Evolutionary conservation across 1,284 basidiomycete genomes (phyloP).

Genomic region (Coriolopsis trogii): DNA sequence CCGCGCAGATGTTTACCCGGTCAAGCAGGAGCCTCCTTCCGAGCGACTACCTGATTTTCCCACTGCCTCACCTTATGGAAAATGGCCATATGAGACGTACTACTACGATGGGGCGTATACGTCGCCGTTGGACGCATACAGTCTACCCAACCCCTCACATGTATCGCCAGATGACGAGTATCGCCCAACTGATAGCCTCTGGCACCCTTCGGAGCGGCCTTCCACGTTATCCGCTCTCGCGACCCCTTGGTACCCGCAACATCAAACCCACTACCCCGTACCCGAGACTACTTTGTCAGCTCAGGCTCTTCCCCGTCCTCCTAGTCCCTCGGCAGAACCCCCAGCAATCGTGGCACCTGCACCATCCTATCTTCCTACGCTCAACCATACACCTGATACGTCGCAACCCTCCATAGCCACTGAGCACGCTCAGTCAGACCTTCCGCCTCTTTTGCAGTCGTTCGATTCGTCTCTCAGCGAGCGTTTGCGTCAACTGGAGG

Average conservation of each 20-base stretch:
- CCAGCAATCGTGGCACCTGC: background rate
- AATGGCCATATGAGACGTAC: conserved; percentile 1
- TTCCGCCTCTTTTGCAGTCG: background rate
- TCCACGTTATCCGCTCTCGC: conserved; percentile 2
- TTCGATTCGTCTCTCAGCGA: conserved; percentile 10
- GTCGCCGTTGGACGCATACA: background rate
- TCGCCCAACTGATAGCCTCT: conserved; percentile 8
- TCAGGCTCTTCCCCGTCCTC: background rate
- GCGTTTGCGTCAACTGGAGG: conserved; percentile 13
- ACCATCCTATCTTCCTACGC: background rate
- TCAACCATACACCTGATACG: background rate
- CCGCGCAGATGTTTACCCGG: background rate
- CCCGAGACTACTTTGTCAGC: background rate
- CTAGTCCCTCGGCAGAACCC: background rate
- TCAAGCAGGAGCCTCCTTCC: background rate
- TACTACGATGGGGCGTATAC: background rate
- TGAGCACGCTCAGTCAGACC: background rate
- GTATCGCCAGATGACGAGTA: conserved; percentile 9
- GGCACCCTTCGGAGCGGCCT: conserved; percentile 2
- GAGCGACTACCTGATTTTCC: too few relatives aligned
- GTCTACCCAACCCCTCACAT: background rate
- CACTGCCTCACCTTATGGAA: too few relatives aligned
- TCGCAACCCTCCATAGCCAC: background rate
- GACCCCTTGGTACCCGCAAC: conserved; percentile 2
- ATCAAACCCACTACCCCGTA: background rate